phyloP scores from a whole-genome alignment of 2,329 filamentous ascomycete species.

The Huntiella decipiens region DNA sequence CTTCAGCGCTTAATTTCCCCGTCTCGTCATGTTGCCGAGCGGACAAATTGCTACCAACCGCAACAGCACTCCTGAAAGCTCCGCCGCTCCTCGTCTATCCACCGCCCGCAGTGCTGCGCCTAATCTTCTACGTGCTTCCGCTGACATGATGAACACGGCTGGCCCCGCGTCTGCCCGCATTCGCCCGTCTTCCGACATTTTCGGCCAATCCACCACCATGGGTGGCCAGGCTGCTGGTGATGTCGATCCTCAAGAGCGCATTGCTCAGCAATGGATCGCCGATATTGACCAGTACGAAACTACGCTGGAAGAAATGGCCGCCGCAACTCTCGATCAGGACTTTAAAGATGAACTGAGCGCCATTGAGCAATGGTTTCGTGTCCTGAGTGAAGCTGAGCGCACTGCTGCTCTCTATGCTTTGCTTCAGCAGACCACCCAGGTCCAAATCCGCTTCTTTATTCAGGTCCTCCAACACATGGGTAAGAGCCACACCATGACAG shows the following conservation, averaged over 20 bases:
- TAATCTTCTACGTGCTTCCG: conserved; percentile 81
- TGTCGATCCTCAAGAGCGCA: conserved; percentile 70
- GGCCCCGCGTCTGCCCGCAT: conserved; percentile 54
- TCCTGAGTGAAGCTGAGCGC: conserved; percentile 87
- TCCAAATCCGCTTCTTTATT: conserved; percentile 98
- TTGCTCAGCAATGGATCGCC: conserved; percentile 94
- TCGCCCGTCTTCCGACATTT: conserved; percentile 88
- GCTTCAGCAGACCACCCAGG: conserved; percentile 93
- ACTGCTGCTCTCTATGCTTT: conserved; percentile 90
- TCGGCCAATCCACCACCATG: conserved; percentile 50
- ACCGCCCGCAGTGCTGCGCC: conserved; percentile 58
- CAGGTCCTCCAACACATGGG: conserved; percentile 98
- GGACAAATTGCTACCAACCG: conserved; percentile 61
- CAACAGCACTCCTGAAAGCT: conserved; percentile 92
- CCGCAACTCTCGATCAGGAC: conserved; percentile 94
- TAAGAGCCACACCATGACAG: conserved; percentile 92
- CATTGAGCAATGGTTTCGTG: conserved; percentile 98
- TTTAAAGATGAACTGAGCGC: conserved; percentile 98
- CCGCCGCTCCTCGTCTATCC: conserved; percentile 66
- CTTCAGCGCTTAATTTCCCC: neutral
- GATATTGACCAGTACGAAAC: conserved; percentile 98
- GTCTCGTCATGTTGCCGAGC: conserved; percentile 37
- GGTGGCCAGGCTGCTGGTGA: conserved; percentile 51
- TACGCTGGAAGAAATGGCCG: conserved; percentile 97
- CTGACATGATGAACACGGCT: conserved; percentile 78